Percentiles rank a stretch among this genome's conserved stretches.
phyloP scores from a whole-genome alignment of 768 basidiomycete species.

The Lyophyllum shimeji region DNA sequence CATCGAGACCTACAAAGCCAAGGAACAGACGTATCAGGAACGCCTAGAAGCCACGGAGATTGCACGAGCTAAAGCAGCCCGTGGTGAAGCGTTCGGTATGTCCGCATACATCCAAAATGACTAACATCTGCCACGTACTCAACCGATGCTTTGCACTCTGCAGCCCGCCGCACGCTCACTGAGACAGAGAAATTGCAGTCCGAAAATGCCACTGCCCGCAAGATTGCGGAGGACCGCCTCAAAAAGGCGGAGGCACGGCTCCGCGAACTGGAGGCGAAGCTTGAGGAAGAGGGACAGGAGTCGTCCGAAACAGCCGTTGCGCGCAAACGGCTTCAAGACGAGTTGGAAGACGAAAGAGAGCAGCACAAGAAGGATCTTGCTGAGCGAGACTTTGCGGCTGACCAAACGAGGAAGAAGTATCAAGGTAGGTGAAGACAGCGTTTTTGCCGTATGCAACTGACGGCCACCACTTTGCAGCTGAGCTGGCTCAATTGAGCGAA shows the following conservation, averaged over 20 bases:
- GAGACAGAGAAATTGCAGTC: conserved; percentile 62
- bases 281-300: conserved; percentile 69
- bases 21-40: conserved; percentile 55
- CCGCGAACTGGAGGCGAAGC: conserved; percentile 57
- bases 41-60: conserved; percentile 70
- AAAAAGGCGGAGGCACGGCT: conserved; percentile 51
- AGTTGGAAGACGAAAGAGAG: conserved; percentile 76
- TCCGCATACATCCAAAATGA: background rate
- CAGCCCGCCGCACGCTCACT: conserved; percentile 43
- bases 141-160: conserved; percentile 1
- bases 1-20: conserved; percentile 64
- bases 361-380: conserved; percentile 79
- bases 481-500: conserved; percentile 78
- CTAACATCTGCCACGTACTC: background rate
- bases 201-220: conserved; percentile 50
- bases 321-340: conserved; percentile 67
- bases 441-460: background rate
- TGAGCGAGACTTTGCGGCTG: conserved; percentile 73
- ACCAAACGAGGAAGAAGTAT: conserved; percentile 85
- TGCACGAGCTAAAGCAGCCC: conserved; percentile 60
- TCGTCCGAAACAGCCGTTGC: conserved; percentile 64
- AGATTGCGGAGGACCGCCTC: conserved; percentile 48
- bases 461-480: conserved; percentile 42
- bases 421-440: conserved; percentile 51
- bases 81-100: conserved; percentile 63